Evolutionary conservation across 2,329 filamentous ascomycete genomes (phyloP).

Genomic region (Pseudogymnoascus sp.): DNA sequence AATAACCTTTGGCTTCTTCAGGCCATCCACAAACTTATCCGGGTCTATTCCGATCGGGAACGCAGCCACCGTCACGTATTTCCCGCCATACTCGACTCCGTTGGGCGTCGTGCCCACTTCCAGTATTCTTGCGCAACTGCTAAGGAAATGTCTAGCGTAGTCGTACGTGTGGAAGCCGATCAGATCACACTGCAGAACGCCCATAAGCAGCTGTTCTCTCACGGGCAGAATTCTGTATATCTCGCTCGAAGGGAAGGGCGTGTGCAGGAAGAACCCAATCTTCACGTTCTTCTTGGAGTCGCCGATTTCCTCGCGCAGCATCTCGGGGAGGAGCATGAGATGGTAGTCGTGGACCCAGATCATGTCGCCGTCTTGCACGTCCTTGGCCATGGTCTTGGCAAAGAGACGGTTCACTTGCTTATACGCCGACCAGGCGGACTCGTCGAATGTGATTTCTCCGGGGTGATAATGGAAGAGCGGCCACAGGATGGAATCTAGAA

Average conservation of each 20-base stretch:
- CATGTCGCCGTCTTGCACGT: conserved; percentile 86
- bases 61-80: conserved; percentile 82
- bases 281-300: conserved; percentile 81
- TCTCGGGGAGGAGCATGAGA: conserved; percentile 89
- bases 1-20: conserved; percentile 78
- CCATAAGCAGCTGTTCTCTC: conserved; percentile 76
- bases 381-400: conserved; percentile 75
- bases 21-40: conserved; percentile 85
- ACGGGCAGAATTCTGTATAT: conserved; percentile 95
- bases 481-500: conserved; percentile 88
- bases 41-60: conserved; percentile 98
- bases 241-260: conserved; percentile 91
- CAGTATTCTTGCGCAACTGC: conserved; percentile 90
- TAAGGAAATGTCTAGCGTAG: conserved; percentile 95
- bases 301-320: conserved; percentile 86
- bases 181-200: conserved; percentile 85
- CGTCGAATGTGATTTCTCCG: conserved; percentile 96
- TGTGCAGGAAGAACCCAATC: conserved; percentile 97
- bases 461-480: conserved; percentile 98
- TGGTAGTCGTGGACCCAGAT: conserved; percentile 99
- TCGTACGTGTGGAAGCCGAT: conserved; percentile 99
- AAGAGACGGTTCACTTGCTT: conserved; percentile 88
- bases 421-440: conserved; percentile 89
- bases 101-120: conserved; percentile 72
- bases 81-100: conserved; percentile 82